Evolutionary conservation across 805 yeast species (phyloP).

Genomic region (Citeromyces nyonsensis): DNA sequence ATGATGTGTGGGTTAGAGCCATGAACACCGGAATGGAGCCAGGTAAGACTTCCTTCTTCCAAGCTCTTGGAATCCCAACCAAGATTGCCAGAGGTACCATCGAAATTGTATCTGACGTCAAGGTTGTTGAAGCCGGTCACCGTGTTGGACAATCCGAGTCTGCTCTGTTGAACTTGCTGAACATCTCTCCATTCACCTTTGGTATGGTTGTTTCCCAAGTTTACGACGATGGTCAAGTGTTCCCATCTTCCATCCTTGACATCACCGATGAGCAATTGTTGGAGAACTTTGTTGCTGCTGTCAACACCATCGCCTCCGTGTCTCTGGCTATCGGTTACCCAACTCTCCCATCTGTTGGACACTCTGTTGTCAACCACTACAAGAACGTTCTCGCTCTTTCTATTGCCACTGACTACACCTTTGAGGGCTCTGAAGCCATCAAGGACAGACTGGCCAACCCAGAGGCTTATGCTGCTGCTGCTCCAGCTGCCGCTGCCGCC

Average conservation of each 20-base stretch:
- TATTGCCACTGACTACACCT: constrained; percentile 96
- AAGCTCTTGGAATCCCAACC: constrained; percentile 99
- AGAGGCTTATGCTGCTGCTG: constrained; percentile 98
- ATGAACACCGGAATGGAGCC: constrained; percentile 99
- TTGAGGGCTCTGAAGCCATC: constrained; percentile 97
- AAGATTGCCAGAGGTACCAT: constrained; percentile 99
- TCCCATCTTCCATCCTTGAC: constrained; percentile 94
- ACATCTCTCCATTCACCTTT: constrained; percentile 99
- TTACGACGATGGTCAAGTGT: constrained; percentile 96
- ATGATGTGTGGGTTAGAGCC: constrained; percentile 94
- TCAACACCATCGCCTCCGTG: constrained; percentile 86
- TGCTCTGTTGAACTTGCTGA: constrained; percentile 93
- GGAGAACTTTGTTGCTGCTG: constrained; percentile 82
- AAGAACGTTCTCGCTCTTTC: constrained; percentile 97
- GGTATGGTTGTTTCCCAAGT: constrained; percentile 96
- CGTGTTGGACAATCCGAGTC: constrained; percentile 99
- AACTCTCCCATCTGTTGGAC: constrained; percentile 98
- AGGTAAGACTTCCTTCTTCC: constrained; percentile 99
- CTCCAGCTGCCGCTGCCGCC: constrained; percentile 90
- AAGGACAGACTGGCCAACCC: constrained; percentile 99
- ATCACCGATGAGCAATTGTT: constrained; percentile 96
- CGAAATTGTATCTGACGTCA: constrained; percentile 95
- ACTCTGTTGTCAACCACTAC: constrained; percentile 97
- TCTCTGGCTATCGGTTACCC: constrained; percentile 99
- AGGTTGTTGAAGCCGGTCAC: constrained; percentile 75